Base-by-base conservation (phyloP, 1,284 basidiomycete species). In the Athelia sp. region DNA sequence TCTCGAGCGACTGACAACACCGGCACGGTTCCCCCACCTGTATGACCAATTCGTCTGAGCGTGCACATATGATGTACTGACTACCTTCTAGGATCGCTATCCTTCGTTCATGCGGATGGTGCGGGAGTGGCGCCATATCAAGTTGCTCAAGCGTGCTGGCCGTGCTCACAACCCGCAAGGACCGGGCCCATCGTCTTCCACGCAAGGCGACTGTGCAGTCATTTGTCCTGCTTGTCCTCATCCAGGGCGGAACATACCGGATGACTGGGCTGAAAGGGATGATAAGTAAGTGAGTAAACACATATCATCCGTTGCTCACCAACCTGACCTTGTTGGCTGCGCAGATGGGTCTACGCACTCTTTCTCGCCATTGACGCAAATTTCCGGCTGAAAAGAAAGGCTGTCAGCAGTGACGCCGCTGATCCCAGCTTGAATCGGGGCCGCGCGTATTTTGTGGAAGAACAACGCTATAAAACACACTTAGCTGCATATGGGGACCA, bases 391-490 rank as follows among this genome's bases (percentile, higher is more conserved):
- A 40, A 40, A 29, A 4, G 26, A 29, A 52, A 51, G 19, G 26
- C 50, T 10, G 18, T 40, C 4, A 52, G 54, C 9, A 52, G 34
- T 26, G 36, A 58, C 3, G 43, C 18, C 13, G 29, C 42, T 4
- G 49, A 53, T 10, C 49, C 46, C 2, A 36, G 43, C 17, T 26
- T 52, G 6, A 18, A 52, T 45, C 50, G 50, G 10, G 57, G 61
- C 11, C 43, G 42, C n/a, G 51, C 55, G 3, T 63, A 61, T 47
- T 56, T 61, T 48, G 56, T 61, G 8, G 53, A 56, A 23, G 47
- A 52, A n/a, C 21, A 17, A 11, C 17, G 26, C 11, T 61, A 53
- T 50, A 50, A 38, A 11, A 47, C 45, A 3, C 53, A 53, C 35
- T 14, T 58, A 10, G 19, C 29, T 13, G 18, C 34, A 4, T 49